Percentiles rank a stretch among this genome's conserved stretches.
Conservation (phyloP, 768 basidiomycete species). For the Glaciozyma antarctica region DNA sequence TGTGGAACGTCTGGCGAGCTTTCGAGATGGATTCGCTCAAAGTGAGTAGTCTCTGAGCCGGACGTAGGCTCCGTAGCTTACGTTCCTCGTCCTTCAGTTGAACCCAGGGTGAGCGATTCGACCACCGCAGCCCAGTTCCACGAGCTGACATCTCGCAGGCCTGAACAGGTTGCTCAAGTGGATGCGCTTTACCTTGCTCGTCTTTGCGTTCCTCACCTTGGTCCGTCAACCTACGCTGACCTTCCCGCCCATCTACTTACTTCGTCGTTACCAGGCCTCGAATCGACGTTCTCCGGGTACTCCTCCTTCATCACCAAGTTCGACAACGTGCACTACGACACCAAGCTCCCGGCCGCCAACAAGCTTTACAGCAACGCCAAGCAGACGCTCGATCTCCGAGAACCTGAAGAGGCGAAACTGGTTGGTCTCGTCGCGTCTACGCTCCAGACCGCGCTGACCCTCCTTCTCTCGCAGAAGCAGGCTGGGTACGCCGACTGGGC, state of each 20-base stretch:
- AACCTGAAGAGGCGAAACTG: constrained; percentile 26
- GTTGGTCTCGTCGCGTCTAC: neutral
- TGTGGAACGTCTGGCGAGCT: constrained; percentile 64
- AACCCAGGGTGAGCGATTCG: constrained; percentile 11
- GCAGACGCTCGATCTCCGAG: constrained; percentile 16
- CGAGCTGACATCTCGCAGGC: constrained; percentile 39
- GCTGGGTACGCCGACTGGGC: constrained; percentile 10
- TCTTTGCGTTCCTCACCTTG: constrained; percentile 64
- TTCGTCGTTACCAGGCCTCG: constrained; percentile 40
- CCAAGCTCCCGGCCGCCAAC: constrained; percentile 63
- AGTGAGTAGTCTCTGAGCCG: constrained; percentile 38
- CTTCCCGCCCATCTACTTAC: neutral
- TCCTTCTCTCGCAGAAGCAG: neutral
- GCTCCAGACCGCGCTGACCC: neutral
- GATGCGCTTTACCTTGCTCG: constrained; percentile 56
- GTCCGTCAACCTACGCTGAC: constrained; percentile 41
- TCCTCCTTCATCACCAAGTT: constrained; percentile 79
- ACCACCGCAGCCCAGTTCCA: neutral
- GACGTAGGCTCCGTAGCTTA: neutral
- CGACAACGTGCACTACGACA: constrained; percentile 68
- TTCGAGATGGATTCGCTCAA: constrained; percentile 65
- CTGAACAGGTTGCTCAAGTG: constrained; percentile 46
- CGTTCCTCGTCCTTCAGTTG: neutral
- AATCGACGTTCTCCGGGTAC: constrained; percentile 73
- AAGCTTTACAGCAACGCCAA: constrained; percentile 48